Base-by-base conservation (phyloP, 2,329 filamentous ascomycete species). In the Endoconidiophora polonica region DNA sequence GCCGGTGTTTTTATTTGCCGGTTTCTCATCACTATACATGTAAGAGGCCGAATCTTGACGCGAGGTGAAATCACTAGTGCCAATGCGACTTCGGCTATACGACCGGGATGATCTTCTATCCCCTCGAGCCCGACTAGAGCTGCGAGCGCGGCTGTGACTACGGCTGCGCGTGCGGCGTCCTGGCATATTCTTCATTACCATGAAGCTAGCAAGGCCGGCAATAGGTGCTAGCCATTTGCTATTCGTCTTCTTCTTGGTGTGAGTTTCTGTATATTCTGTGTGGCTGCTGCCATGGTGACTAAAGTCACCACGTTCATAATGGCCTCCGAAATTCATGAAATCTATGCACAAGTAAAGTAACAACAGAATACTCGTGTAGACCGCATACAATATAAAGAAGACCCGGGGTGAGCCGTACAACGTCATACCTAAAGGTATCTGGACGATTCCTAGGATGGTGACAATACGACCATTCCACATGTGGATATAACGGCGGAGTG, bases 321-420 rank as follows among this genome's bases (percentile, higher is more conserved):
- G 59, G 61, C 72, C 57, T 59, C 75, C 64, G 65, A 78, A 64
- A 66, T 80, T 63, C 43, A 76, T 70, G 63, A 84, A 93, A 56
- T 81, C 82, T 33, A 94, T 68, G 50, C 90, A 69, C 58, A 96
- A 93, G 64, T 87, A 95, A 12, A 78, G 56, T 2, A 87, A 59
- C 14, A 95, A 57, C 33, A 95, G 67, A 16, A 83, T 71, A 24
- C 77, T 76, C 62, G 83, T 81, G 70, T 82, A 90, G 0, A 96
- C 55, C 0, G 88, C 74, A 59, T 83, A 98, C 3, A 96, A 69
- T 48, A 98, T 79, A 62, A 96, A 98, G 3, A 88, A 72, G 37
- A 74, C 76, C 59, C 82, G 78, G 4, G 91, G 90, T 26, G 88
- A 94, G 4, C 91, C 91, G 59, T 95, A 98, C 1, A 98, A 71